Percentiles rank a stretch among this genome's conserved stretches.
phyloP scores from a whole-genome alignment of 1,284 basidiomycete species.

The Cutaneotrichosporon mucoides region DNA sequence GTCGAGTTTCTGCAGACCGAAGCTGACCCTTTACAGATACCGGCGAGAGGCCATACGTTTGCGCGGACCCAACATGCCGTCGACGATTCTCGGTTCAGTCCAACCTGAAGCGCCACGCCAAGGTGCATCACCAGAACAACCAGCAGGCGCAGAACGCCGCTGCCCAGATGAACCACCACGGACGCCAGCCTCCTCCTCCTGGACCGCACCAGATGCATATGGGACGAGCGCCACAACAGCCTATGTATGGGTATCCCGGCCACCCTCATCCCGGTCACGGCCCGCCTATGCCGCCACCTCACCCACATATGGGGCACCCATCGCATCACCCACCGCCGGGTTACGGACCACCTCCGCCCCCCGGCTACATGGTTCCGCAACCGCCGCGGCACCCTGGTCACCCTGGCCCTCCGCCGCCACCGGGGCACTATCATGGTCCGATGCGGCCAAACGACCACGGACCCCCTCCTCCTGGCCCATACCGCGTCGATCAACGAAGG shows the following conservation, averaged over 20 bases:
- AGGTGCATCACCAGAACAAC: constrained; percentile 36
- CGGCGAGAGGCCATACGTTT: constrained; percentile 44
- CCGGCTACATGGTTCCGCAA: constrained; percentile 1
- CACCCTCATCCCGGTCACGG: background rate
- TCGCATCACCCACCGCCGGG: constrained; percentile 5
- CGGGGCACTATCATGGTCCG: constrained; percentile 1
- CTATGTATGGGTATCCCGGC: constrained; percentile 4
- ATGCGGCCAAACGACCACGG: background rate
- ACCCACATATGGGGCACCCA: constrained; percentile 12
- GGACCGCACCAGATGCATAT: constrained; percentile 8
- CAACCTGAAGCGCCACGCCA: constrained; percentile 46
- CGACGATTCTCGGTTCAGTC: constrained; percentile 46
- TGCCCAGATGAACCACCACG: constrained; percentile 10
- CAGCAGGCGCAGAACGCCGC: constrained; percentile 12
- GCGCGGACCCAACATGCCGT: constrained; percentile 38
- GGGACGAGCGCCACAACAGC: background rate
- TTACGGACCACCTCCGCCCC: constrained; percentile 9
- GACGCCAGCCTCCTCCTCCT: background rate
- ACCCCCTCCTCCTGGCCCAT: background rate
- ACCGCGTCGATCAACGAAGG: background rate
- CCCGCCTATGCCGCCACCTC: constrained; percentile 3
- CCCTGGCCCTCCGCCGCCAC: constrained; percentile 1
- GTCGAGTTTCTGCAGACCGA: constrained; percentile 10
- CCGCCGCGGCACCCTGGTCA: background rate
- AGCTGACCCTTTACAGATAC: constrained; percentile 29